Evolutionary conservation across 2,329 filamentous ascomycete species (phyloP), one percentile per base, ranked within the genome.

Genomic region (Aaosphaeria arxii): DNA sequence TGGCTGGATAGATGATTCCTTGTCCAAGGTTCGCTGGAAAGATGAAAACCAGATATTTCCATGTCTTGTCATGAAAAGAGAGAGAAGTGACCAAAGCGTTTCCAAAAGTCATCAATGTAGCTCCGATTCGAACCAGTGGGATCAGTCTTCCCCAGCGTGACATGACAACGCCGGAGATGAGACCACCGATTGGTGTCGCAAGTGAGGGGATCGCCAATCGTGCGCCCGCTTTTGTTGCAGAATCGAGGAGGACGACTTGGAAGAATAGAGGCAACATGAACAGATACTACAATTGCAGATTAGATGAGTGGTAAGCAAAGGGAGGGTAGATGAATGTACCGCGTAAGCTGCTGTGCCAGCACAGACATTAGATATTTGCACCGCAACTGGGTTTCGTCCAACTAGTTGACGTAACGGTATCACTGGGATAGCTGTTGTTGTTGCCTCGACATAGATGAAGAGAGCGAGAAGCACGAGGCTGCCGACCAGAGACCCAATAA

Each of bases 241-340:
- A 74, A 41, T 77, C 74, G 44, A 87, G 77, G 42, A 88, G 83
- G 29, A 89, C 86, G 35, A 84, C 86, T 64, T 89, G 87, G 71
- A 89, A 77, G 48, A 76, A 72, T 0, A 77, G 60, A 1, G 74
- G 74, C 1, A 76, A 63, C 40, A 70, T 76, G 54, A 77, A 77
- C n/a, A 77, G 66, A 48, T 74, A 76, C 72, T 46, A 17, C 5
- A 28, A 30, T 11, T 7, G 7, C 30, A 30, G 11, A 43, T 9
- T 9, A 43, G 31, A 32, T 40, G 24, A 48, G 30, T 6, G 5
- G 45, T 11, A 30, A 31, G n/a, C 36, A 13, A 13, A n/a, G 11
- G 11, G 7, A 7, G 11, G 36, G 28, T 31, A 24, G 5, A 11
- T 32, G 24, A 13, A 72, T 80, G 64, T 61, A 85, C 82, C 11